These are phyloP conservation scores for Leccinum imitatum DNA, from an alignment of 768 basidiomycete species.

Conservation along the genomic window DNA sequence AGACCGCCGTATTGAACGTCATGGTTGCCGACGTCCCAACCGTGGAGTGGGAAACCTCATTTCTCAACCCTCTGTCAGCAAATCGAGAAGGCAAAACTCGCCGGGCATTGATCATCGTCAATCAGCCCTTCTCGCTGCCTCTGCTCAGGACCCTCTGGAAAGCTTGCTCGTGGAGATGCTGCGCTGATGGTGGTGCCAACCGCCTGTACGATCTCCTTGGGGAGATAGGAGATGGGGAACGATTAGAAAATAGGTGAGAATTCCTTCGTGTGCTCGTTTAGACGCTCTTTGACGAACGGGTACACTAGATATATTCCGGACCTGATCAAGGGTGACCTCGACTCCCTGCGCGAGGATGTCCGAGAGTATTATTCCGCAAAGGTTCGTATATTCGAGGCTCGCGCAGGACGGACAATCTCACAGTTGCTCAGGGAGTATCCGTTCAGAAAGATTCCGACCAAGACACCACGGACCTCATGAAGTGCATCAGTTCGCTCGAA, in stretches of 20 bases:
- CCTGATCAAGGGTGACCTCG: conserved; percentile 91
- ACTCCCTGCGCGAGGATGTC: conserved; percentile 81
- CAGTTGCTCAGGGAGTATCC: conserved; percentile 54
- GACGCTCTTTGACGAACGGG: conserved; percentile 1
- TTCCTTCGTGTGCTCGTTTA: background rate
- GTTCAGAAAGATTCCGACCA: conserved; percentile 70
- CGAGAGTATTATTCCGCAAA: conserved; percentile 58
- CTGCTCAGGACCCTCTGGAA: conserved; percentile 66
- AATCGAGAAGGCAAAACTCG: background rate
- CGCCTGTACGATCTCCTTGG: conserved; percentile 61
- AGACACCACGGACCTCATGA: conserved; percentile 94
- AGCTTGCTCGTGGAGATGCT: conserved; percentile 52
- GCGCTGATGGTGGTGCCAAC: conserved; percentile 91
- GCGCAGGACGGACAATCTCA: background rate
- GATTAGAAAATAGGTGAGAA: conserved; percentile 18
- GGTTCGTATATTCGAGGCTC: conserved; percentile 38
- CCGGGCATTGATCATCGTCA: conserved; percentile 80
- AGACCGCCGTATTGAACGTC: background rate
- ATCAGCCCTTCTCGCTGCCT: conserved; percentile 74
- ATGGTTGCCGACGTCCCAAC: conserved; percentile 7
- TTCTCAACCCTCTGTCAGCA: conserved; percentile 22
- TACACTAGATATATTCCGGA: conserved; percentile 68
- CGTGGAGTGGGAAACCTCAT: conserved; percentile 26
- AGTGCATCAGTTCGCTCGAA: conserved; percentile 70
- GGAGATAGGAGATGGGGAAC: conserved; percentile 5